These are phyloP conservation scores for Gossypium arboreum DNA, from an alignment of 345 rosid genomes.

Conservation along the genomic window DNA sequence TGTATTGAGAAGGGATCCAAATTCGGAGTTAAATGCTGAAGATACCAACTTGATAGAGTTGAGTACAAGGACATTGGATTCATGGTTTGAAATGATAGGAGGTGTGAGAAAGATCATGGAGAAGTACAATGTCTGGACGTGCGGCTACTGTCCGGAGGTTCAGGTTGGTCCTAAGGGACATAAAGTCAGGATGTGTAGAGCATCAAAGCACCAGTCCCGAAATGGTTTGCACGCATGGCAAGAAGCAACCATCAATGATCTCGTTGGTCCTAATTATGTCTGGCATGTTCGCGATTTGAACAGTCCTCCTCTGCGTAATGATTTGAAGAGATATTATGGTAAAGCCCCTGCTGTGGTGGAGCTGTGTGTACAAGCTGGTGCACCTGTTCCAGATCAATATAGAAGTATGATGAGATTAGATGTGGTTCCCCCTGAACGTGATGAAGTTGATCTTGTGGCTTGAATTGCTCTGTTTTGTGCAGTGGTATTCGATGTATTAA, in stretches of 20 bases:
- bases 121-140: conserved; percentile 65
- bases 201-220: conserved; percentile 74
- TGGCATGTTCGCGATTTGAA: conserved; percentile 71
- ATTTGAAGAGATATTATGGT: conserved; percentile 70
- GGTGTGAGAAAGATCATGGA: conserved; percentile 63
- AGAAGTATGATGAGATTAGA: conserved; percentile 85
- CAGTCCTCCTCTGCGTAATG: conserved; percentile 51
- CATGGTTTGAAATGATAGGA: conserved; percentile 66
- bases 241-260: conserved; percentile 73
- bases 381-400: conserved; percentile 60
- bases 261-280: conserved; percentile 71
- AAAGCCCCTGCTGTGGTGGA: conserved; percentile 88
- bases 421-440: conserved; percentile 70
- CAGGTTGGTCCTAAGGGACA: conserved; percentile 95
- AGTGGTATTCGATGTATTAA: not conserved
- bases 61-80: conserved; percentile 48
- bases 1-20: conserved; percentile 7
- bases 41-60: conserved; percentile 32
- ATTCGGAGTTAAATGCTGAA: conserved; percentile 14
- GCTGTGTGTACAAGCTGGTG: conserved; percentile 71
- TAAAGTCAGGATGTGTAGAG: conserved; percentile 81
- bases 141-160: conserved; percentile 79
- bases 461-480: conserved; percentile 23
- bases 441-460: conserved; percentile 79
- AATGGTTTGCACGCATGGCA: conserved; percentile 89